Evolutionary conservation across 805 yeast species (phyloP), one percentile per base, ranked within the genome.

Genomic region (Saturnispora ahearnii): DNA sequence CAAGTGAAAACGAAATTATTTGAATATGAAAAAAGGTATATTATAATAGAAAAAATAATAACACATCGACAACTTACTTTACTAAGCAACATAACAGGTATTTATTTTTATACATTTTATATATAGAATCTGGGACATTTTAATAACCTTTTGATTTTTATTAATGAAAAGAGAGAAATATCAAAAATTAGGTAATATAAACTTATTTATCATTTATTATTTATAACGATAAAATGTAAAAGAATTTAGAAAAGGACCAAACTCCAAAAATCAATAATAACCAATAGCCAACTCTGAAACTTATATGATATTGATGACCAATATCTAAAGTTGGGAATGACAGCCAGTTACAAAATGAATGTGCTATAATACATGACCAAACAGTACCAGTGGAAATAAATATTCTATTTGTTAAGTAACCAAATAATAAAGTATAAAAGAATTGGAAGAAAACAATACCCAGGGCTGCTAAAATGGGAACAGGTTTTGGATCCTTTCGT

Each of bases 361-460:
- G 96, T 4, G 77, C 79, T 1, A 73, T 62, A 9, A 81, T 63
- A 26, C 82, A 70, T 21, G 80, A 67, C 81, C 82, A 79, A 8
- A 83, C 56, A 46, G 74, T 76, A 24, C 71, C 72, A 1, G 79
- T 72, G 50, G 73, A 65, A n/a, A 82, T 54, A 54, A 76, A 79
- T 8, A 82, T 51, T 51, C 71, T 71, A 53, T 81, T 74, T 1
- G 89, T 82, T 49, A 84, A 68, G 44, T 79, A 68, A 1, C 95
- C 96, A 65, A 87, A 87, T 9, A 82, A 51, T 4, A 81, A 68
- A 1, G 96, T 87, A 61, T 84, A 87, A 0, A 61, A 46, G 41
- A 81, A 64, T 55, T 88, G 96, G 51, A 81, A 71, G 0, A 61
- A 18, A 2, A 75, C 67, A 6, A 65, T 59, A 5, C 71, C 34